Conservation (phyloP, 1,139 yeast genomes). For the Ogataea hybrid region DNA sequence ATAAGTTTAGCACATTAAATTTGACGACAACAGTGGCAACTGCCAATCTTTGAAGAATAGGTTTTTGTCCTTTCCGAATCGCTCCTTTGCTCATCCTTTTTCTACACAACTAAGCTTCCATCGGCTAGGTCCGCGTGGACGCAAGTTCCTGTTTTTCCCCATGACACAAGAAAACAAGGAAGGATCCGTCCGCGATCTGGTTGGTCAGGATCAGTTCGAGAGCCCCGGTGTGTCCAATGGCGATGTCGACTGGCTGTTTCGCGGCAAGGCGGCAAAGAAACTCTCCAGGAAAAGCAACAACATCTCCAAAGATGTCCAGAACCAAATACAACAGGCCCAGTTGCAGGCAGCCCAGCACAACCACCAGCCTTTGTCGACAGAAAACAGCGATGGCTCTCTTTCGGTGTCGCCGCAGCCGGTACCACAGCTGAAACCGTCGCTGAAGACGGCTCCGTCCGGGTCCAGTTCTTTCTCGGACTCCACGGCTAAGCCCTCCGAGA, state of each 20-base stretch:
- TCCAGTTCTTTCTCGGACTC: background rate
- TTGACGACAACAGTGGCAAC: background rate
- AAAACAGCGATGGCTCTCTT: background rate
- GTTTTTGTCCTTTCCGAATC: background rate
- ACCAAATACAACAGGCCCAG: conserved; percentile 29
- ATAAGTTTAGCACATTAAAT: background rate
- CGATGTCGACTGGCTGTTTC: conserved; percentile 74
- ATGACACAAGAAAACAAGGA: conserved; percentile 7
- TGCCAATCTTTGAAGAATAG: background rate
- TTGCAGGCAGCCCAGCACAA: conserved; percentile 20
- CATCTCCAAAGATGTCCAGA: conserved; percentile 31
- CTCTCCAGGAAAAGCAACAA: conserved; percentile 42
- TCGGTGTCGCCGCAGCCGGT: background rate
- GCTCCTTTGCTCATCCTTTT: background rate
- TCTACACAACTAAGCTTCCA: background rate
- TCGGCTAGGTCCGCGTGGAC: conserved; percentile 5
- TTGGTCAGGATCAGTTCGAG: conserved; percentile 19
- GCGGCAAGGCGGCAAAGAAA: conserved; percentile 60
- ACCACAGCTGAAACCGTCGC: conserved; percentile 6
- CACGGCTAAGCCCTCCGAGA: background rate
- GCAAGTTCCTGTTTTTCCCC: background rate
- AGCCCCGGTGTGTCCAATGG: conserved; percentile 61
- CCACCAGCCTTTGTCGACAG: conserved; percentile 1
- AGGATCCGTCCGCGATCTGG: conserved; percentile 1
- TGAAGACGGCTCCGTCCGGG: background rate